phyloP scores from a whole-genome alignment of 2,329 filamentous ascomycete species.

The Chaetomiaceae sp. region DNA sequence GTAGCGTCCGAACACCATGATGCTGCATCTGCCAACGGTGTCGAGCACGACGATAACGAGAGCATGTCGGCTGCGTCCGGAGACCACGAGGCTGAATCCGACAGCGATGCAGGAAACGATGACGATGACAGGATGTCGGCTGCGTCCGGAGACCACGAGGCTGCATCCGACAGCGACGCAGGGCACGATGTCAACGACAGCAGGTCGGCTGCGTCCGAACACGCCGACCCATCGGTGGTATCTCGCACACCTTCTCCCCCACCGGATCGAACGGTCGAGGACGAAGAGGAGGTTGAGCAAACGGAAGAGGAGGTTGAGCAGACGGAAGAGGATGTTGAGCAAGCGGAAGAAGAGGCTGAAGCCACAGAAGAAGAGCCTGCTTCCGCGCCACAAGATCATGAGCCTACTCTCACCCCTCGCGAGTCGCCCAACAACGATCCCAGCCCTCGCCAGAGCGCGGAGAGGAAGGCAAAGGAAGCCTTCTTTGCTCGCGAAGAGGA shows the following conservation, averaged over 20 bases:
- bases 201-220: not conserved
- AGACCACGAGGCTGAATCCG: not conserved
- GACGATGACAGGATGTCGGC: not conserved
- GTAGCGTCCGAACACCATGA: not conserved
- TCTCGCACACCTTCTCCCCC: not conserved
- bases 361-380: not conserved
- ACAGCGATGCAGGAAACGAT: not conserved
- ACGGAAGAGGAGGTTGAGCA: not conserved
- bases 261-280: not conserved
- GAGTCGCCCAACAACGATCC: conserved; percentile 1
- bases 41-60: not conserved
- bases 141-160: not conserved
- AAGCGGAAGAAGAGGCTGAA: not conserved
- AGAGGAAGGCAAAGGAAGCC: conserved; percentile 16
- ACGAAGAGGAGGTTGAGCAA: not conserved
- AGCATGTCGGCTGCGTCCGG: not conserved
- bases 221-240: not conserved
- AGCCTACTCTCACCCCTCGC: not conserved
- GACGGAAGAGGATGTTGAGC: not conserved
- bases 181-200: not conserved
- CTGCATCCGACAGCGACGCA: too few species aligned
- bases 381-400: not conserved
- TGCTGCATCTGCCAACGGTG: too few species aligned
- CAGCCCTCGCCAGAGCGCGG: not conserved
- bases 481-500: conserved; percentile 11